These are phyloP conservation scores for Diospyros kaki DNA, from an alignment of 148 eudicot species.

Conservation along the genomic window DNA sequence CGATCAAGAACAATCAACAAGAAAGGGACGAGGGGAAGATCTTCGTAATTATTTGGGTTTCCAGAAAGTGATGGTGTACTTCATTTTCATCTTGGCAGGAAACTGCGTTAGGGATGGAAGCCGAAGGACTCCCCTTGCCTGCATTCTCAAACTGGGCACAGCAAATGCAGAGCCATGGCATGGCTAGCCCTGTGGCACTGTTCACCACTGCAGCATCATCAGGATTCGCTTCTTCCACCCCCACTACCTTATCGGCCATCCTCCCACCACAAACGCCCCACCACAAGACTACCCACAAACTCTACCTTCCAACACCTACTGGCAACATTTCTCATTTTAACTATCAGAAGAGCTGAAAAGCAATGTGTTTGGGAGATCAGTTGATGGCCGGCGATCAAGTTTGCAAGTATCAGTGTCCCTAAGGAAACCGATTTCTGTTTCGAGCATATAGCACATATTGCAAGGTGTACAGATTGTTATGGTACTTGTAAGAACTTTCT, in stretches of 20 bases:
- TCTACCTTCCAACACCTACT: conserved; percentile 21
- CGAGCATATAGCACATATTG: not conserved
- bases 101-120: conserved; percentile 19
- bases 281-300: conserved; percentile 15
- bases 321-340: conserved; percentile 11
- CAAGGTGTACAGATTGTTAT: conserved; percentile 4
- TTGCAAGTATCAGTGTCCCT: not conserved
- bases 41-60: not conserved
- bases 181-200: conserved; percentile 27
- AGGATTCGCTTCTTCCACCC: conserved; percentile 65
- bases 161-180: conserved; percentile 27
- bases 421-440: not conserved
- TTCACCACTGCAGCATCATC: conserved; percentile 84
- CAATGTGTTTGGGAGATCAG: not conserved
- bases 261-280: conserved; percentile 10
- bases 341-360: conserved; percentile 5
- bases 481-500: not conserved
- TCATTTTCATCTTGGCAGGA: conserved; percentile 22
- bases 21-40: not conserved
- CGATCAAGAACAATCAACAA: not conserved
- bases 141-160: conserved; percentile 35
- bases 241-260: conserved; percentile 21
- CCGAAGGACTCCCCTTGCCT: conserved; percentile 21
- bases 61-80: not conserved
- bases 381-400: not conserved